A percentile compares a stretch with the other conserved stretches of the same genome.
phyloP scores from a whole-genome alignment of 768 basidiomycete species.

The Suillus plorans region DNA sequence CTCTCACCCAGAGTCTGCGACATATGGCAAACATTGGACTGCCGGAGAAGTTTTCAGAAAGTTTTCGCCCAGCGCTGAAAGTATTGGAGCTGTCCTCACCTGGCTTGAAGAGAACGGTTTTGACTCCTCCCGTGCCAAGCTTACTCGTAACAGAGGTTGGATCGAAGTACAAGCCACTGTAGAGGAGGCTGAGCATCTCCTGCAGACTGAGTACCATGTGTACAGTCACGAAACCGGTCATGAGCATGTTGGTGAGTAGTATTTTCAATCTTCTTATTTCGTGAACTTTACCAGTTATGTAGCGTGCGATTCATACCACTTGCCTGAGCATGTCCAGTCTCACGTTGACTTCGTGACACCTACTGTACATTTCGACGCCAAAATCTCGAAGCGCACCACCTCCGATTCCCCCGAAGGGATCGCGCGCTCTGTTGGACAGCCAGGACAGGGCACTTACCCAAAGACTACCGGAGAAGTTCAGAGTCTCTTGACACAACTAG shows the following conservation, averaged over 20 bases:
- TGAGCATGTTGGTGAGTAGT: slow-evolving; percentile 36
- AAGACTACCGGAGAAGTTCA: slow-evolving; percentile 17
- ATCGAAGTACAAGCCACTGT: slow-evolving; percentile 39
- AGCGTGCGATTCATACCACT: slow-evolving; percentile 37
- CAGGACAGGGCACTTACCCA: slow-evolving; percentile 3
- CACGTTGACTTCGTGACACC: slow-evolving; percentile 42
- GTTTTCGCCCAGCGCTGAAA: slow-evolving; percentile 45
- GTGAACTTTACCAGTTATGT: background rate
- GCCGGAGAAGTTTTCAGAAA: slow-evolving; percentile 41
- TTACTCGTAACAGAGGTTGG: slow-evolving; percentile 42
- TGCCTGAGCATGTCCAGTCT: slow-evolving; percentile 35
- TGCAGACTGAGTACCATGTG: slow-evolving; percentile 45
- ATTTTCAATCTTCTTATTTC: background rate
- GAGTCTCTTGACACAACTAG: slow-evolving; percentile 16
- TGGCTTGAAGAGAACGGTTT: slow-evolving; percentile 49
- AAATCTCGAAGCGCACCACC: slow-evolving; percentile 25
- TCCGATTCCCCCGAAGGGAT: slow-evolving; percentile 20
- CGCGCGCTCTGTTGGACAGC: slow-evolving; percentile 5
- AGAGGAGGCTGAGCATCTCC: slow-evolving; percentile 40
- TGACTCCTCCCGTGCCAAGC: slow-evolving; percentile 33
- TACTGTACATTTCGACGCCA: slow-evolving; percentile 36
- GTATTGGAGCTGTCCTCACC: slow-evolving; percentile 39
- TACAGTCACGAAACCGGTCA: slow-evolving; percentile 38
- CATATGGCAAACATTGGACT: slow-evolving; percentile 52
- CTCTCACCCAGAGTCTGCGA: slow-evolving; percentile 49